Percentiles rank a stretch among this genome's conserved stretches.
phyloP scores from a whole-genome alignment of 495 filamentous ascomycete species.

The Penicillium canariense region DNA sequence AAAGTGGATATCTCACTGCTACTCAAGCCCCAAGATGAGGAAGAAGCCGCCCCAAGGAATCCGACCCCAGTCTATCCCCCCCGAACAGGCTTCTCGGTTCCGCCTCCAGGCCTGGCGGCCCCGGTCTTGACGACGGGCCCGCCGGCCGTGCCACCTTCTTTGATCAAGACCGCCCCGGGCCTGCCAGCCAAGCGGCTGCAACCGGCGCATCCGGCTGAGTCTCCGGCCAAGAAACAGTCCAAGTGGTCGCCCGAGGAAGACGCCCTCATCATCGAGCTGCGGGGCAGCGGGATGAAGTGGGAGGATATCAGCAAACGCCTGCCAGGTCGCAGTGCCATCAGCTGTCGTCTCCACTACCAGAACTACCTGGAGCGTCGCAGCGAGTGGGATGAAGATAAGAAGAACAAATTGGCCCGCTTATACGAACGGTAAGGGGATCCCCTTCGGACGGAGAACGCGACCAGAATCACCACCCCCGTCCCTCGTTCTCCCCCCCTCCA shows the following conservation, averaged over 20 bases:
- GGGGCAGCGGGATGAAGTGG: slow-evolving; percentile 93
- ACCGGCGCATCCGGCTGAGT: slow-evolving; percentile 55
- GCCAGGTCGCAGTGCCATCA: slow-evolving; percentile 87
- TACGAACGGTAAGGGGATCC: slow-evolving; percentile 98
- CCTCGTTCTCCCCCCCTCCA: too few species aligned
- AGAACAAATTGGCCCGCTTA: slow-evolving; percentile 89
- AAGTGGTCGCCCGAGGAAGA: slow-evolving; percentile 96
- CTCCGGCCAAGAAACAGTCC: slow-evolving; percentile 88
- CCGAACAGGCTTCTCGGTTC: slow-evolving; percentile 47
- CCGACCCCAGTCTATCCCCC: slow-evolving; percentile 50
- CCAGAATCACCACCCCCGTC: too few species aligned
- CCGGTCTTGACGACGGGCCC: slow-evolving; percentile 35
- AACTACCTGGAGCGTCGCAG: slow-evolving; percentile 90
- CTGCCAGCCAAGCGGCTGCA: slow-evolving; percentile 51
- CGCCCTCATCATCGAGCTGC: slow-evolving; percentile 80
- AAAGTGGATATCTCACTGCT: slow-evolving; percentile 89
- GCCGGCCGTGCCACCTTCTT: slow-evolving; percentile 28
- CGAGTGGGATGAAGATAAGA: slow-evolving; percentile 96
- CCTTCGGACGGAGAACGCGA: too few species aligned
- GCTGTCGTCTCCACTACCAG: slow-evolving; percentile 92
- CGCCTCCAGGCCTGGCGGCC: slow-evolving; percentile 32
- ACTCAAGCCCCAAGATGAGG: slow-evolving; percentile 76
- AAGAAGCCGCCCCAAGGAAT: slow-evolving; percentile 60
- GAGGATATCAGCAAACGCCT: slow-evolving; percentile 92
- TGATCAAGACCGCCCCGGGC: slow-evolving; percentile 33